Base-by-base conservation (phyloP, 805 yeast genomes). In the Limtongia smithiae region DNA sequence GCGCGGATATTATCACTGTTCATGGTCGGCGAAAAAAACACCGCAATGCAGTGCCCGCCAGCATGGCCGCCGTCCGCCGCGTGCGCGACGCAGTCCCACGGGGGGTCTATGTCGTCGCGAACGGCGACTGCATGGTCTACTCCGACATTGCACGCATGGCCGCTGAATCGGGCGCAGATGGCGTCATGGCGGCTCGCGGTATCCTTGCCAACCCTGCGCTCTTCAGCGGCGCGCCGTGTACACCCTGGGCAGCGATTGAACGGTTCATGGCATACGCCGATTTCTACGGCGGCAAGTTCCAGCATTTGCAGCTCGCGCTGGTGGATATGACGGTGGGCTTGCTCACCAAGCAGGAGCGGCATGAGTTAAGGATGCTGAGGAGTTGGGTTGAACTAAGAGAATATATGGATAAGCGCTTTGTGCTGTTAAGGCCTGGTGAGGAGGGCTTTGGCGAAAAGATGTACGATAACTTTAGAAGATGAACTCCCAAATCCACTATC, bases 141-240 rank as follows among this genome's bases (percentile, higher is more conserved):
- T 69, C 72, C 15, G 96, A 88, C 63, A 82, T 85, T n/a, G 60
- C 70, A 37, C 62, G 65, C 17, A 90, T 91, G 24, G 78, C 79
- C 0, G 69, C 76, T 11, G 64, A 65, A 44, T 89, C 97, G 0
- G 83, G 84, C 1, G 88, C 80, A 35, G 93, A 87, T 64, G 98
- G 97, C 6, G 85, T 93, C 6, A 93, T 93, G 98, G 83, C 97
- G 2, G 98, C 86, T 1, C 71, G 98, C 54, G 98, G 98, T 0
- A 71, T 87, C 2, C 69, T 93, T 43, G 71, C 78, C 25, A 93
- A 93, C 65, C 98, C 98, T 0, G 95, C 90, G 0, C 61, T 93
- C 57, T 93, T 93, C 68, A 78, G 85, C 1, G 95, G 95, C 0
- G 77, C 66, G 62, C 70, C 71, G 0, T 72, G 69, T 44, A 83